Evolutionary conservation across 768 basidiomycete species (phyloP).

Genomic region (Lentinula sp.): DNA sequence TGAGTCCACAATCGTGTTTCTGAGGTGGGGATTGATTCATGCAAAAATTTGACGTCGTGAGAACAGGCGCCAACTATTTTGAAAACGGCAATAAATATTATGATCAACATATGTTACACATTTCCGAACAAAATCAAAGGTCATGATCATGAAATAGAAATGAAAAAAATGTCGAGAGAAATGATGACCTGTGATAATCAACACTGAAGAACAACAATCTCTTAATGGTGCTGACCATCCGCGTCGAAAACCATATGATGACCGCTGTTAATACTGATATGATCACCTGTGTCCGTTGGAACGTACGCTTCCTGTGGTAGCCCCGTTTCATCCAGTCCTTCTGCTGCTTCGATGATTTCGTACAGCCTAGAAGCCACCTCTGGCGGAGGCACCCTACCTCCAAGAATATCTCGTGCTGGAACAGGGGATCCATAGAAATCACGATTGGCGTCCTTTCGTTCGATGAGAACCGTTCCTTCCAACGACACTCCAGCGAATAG

Average conservation of each 20-base stretch:
- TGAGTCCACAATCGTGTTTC: no score
- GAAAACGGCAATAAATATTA: no score
- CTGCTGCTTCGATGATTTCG: slow-evolving; percentile 95
- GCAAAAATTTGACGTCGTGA: no score
- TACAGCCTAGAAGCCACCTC: slow-evolving; percentile 91
- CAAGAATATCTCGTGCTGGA: slow-evolving; percentile 85
- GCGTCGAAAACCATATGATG: slow-evolving; percentile 73
- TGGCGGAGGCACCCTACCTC: slow-evolving; percentile 93
- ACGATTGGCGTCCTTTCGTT: slow-evolving; percentile 92
- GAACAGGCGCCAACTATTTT: no score
- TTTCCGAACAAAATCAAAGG: no score
- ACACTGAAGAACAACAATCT: no score
- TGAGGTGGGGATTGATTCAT: no score
- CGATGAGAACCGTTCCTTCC: slow-evolving; percentile 91
- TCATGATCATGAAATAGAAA: no score
- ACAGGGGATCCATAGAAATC: slow-evolving; percentile 94
- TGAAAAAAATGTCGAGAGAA: no score
- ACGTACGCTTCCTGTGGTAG: slow-evolving; percentile 79
- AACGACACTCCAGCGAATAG: slow-evolving; percentile 92
- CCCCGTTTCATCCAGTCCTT: slow-evolving; percentile 83
- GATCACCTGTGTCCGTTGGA: slow-evolving; percentile 58
- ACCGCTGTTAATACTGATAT: slow-evolving; percentile 39
- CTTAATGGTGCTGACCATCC: slow-evolving; percentile 33
- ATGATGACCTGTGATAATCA: no score
- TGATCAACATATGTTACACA: no score